phyloP scores from a whole-genome alignment of 257 asterid species.

The Petunia secreta region DNA sequence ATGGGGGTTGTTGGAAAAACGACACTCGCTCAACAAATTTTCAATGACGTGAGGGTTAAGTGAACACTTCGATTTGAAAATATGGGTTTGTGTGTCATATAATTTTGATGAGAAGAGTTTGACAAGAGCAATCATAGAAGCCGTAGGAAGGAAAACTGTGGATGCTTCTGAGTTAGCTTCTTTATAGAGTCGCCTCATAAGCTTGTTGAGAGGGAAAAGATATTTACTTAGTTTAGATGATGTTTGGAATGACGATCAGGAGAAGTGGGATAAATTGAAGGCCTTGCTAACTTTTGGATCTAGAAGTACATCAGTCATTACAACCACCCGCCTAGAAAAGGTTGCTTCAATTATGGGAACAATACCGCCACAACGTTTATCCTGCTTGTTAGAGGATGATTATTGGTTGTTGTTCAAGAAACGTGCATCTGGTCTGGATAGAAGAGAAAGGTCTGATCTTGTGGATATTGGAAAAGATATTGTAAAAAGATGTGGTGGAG shows the following conservation, averaged over 20 bases:
- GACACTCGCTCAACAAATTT: conserved; percentile 35
- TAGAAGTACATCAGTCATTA: conserved; percentile 32
- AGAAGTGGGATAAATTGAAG: conserved; percentile 33
- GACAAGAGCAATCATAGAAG: conserved; percentile 27
- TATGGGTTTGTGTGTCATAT: conserved; percentile 35
- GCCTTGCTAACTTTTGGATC: conserved; percentile 30
- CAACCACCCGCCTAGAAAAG: conserved; percentile 37
- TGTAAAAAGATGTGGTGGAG: conserved; percentile 38
- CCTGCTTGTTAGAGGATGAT: conserved; percentile 29
- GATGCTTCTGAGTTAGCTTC: conserved; percentile 25
- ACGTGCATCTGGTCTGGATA: conserved; percentile 24
- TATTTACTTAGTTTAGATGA: conserved; percentile 31
- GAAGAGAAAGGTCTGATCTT: conserved; percentile 14
- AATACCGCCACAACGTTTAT: conserved; percentile 25
- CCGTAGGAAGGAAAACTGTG: conserved; percentile 10
- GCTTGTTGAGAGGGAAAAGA: conserved; percentile 21
- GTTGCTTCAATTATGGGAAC: conserved; percentile 38
- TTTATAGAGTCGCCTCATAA: conserved; percentile 29
- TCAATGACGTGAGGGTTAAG: conserved; percentile 12
- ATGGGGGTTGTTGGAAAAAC: conserved; percentile 39
- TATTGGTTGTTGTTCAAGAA: conserved; percentile 40
- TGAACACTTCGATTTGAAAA: conserved; percentile 27
- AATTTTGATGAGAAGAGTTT: conserved; percentile 28
- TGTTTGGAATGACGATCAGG: conserved; percentile 43
- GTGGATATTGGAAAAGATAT: conserved; percentile 35